phyloP scores from a whole-genome alignment of 169 alveolate species.

The Toxoplasma gondii region DNA sequence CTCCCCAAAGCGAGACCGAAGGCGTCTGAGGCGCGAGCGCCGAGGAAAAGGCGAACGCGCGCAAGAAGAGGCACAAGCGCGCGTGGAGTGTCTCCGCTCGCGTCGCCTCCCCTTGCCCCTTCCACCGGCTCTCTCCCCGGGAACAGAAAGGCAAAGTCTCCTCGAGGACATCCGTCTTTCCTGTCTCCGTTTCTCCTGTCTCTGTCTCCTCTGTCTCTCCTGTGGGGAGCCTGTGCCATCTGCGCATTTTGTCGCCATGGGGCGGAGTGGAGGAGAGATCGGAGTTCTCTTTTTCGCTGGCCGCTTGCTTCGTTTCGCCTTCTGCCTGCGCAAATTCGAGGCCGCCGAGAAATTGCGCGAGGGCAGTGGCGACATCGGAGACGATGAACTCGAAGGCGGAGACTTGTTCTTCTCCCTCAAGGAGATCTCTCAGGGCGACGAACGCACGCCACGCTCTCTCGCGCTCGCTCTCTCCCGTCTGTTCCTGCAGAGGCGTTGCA shows the following conservation, averaged over 20 bases:
- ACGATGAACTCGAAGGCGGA: constrained; percentile 59
- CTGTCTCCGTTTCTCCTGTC: not conserved
- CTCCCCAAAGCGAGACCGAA: not conserved
- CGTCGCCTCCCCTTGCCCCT: not conserved
- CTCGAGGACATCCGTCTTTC: not conserved
- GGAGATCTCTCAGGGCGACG: constrained; percentile 40
- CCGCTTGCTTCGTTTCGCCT: not conserved
- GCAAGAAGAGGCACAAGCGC: constrained; percentile 53
- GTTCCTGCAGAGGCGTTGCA: not conserved
- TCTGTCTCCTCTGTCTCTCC: not conserved
- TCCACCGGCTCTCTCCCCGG: too few relatives aligned
- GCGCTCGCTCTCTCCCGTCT: not conserved
- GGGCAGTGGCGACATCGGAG: constrained; percentile 52
- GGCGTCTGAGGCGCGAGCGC: constrained; percentile 26
- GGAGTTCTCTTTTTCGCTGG: not conserved
- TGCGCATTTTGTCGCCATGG: too few relatives aligned
- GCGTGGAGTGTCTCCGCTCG: constrained; percentile 18
- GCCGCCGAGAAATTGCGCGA: constrained; percentile 34
- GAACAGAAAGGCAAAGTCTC: not conserved
- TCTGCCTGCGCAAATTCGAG: not conserved
- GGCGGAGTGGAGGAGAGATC: too few relatives aligned
- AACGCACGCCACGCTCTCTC: constrained; percentile 50
- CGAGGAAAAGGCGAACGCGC: constrained; percentile 34
- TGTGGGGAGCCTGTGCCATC: too few relatives aligned
- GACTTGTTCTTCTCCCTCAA: constrained; percentile 36